Evolutionary conservation across 371 early-diverging fungal species (phyloP).

Genomic region (Circinella minor): DNA sequence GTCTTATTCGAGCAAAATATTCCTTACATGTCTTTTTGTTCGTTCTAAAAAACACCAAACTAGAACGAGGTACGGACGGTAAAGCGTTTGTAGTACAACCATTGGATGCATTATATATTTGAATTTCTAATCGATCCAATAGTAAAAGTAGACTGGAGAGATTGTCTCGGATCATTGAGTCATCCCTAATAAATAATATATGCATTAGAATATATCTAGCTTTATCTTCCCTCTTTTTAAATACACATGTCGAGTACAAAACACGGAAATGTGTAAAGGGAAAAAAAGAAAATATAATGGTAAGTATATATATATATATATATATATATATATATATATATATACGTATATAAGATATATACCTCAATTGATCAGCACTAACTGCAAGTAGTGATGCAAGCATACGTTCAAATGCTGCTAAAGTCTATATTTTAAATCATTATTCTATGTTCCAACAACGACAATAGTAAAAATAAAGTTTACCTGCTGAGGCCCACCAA

Average conservation of each 20-base stretch:
- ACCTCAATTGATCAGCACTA: slow-evolving; percentile 7
- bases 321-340: too few relatives aligned
- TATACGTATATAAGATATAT: background rate
- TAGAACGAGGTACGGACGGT: slow-evolving; percentile 68
- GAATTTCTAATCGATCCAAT: slow-evolving; percentile 76
- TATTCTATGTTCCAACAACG: background rate
- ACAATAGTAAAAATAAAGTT: background rate
- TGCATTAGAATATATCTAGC: background rate
- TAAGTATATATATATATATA: too few relatives aligned
- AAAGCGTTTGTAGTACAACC: slow-evolving; percentile 63
- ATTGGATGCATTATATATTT: slow-evolving; percentile 69
- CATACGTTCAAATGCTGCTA: slow-evolving; percentile 71
- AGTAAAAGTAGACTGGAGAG: slow-evolving; percentile 52
- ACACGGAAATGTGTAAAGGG: too few relatives aligned
- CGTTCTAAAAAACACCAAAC: slow-evolving; percentile 72
- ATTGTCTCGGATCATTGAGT: background rate
- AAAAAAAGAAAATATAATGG: too few relatives aligned
- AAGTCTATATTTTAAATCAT: slow-evolving; percentile 46
- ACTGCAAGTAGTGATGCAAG: slow-evolving; percentile 36
- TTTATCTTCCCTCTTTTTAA: background rate
- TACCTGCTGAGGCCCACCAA: slow-evolving; percentile 77
- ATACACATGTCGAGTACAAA: background rate
- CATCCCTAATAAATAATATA: background rate
- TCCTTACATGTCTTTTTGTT: slow-evolving; percentile 79
- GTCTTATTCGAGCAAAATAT: slow-evolving; percentile 72